These are phyloP conservation scores for Inosperma sp. DNA, from an alignment of 768 basidiomycete genomes.

Conservation along the genomic window DNA sequence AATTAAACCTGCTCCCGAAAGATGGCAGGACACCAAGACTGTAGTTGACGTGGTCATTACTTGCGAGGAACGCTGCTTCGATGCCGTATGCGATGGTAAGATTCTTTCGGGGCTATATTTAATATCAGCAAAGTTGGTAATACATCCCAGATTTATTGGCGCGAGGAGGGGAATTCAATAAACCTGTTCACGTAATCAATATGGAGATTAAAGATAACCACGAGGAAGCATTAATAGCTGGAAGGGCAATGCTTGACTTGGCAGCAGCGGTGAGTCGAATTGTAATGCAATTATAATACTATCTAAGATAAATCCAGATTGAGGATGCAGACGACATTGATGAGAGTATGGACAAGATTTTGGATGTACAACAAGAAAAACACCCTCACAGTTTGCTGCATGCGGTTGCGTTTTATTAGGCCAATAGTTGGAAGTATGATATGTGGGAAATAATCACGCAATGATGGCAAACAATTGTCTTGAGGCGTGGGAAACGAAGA, in stretches of 20 bases:
- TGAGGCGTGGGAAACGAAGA: constrained; percentile 58
- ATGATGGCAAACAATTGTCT: constrained; percentile 29
- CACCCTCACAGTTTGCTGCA: constrained; percentile 92
- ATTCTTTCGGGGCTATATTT: background rate
- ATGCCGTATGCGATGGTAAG: constrained; percentile 96
- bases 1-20: constrained; percentile 89
- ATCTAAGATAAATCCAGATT: constrained; percentile 49
- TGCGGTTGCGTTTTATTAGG: constrained; percentile 83
- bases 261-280: constrained; percentile 70
- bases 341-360: constrained; percentile 81
- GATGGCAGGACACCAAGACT: constrained; percentile 90
- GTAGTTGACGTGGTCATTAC: constrained; percentile 98
- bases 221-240: constrained; percentile 95
- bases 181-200: constrained; percentile 93
- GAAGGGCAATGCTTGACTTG: constrained; percentile 90
- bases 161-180: constrained; percentile 88
- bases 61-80: constrained; percentile 98
- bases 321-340: constrained; percentile 85
- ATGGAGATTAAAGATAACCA: constrained; percentile 99
- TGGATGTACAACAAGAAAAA: constrained; percentile 79
- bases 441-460: constrained; percentile 33
- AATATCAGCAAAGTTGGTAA: background rate
- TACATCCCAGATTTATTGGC: constrained; percentile 63
- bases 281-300: constrained; percentile 10
- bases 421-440: background rate